Conservation (phyloP, 1,284 basidiomycete genomes). For the Pseudomicrostroma phylloplanum region DNA sequence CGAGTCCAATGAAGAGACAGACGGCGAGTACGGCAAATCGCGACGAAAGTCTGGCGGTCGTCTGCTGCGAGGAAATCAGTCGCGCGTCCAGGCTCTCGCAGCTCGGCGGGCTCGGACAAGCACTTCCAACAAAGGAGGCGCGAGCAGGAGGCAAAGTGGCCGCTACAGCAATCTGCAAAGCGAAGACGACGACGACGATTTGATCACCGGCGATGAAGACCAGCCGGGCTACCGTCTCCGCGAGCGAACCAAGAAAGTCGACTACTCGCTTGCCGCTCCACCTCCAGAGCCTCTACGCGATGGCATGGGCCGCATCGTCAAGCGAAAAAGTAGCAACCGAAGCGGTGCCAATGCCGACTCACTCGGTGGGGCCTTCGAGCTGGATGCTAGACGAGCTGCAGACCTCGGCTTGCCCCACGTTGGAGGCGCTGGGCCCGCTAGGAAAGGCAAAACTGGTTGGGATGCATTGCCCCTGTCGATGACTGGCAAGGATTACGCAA, state of each 20-base stretch:
- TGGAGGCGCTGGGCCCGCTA: slow-evolving; percentile 19
- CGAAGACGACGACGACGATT: slow-evolving; percentile 2
- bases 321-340: slow-evolving; percentile 1
- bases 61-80: slow-evolving; percentile 16
- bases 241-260: slow-evolving; percentile 41
- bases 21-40: slow-evolving; percentile 24
- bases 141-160: neutral
- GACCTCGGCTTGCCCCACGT: slow-evolving; percentile 16
- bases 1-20: slow-evolving; percentile 35
- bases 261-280: slow-evolving; percentile 43
- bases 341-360: neutral
- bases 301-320: slow-evolving; percentile 33
- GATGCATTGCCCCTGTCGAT: slow-evolving; percentile 37
- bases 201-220: neutral
- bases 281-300: slow-evolving; percentile 34
- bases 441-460: slow-evolving; percentile 39
- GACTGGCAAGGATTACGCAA: slow-evolving; percentile 44
- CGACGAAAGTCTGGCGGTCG: slow-evolving; percentile 19
- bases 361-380: slow-evolving; percentile 2
- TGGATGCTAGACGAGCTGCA: slow-evolving; percentile 11
- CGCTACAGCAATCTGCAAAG: neutral
- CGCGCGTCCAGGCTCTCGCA: neutral
- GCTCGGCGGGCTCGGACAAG: neutral
- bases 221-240: slow-evolving; percentile 32
- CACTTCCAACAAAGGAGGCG: neutral